Base-by-base conservation (phyloP, 768 basidiomycete species). In the Tephrocybe rancida region DNA sequence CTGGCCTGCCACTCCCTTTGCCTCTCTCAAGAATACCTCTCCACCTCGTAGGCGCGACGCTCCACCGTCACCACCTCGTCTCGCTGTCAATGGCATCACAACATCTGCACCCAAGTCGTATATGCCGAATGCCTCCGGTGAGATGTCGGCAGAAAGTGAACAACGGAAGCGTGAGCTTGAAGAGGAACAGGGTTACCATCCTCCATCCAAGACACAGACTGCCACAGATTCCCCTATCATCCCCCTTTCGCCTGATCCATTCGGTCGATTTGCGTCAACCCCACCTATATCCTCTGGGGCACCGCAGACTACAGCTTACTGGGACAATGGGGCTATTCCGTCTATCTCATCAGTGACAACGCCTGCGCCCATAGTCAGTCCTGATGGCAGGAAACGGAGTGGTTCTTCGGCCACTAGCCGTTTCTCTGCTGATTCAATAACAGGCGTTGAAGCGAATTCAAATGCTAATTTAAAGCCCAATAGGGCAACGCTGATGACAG, bases 221-320 rank as follows among this genome's bases (percentile, higher is more conserved):
- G 54, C 61, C 26, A 55, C 71, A 8, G 76, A 75, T 37, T 84
- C 85, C 1, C 86, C 88, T 19, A 63, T 86, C n/a, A 88, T 92
- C 50, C 91, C 91, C 34, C 73, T 91, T n/a, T 88, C 89, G 9
- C 88, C 90, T 7, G 90, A 92, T 70, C 90, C 90, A 24, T 92
- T 92, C 62, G 85, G 86, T 10, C 80, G 89, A 24, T 86, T 81
- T 61, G 76, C 89, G 27, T 90, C 88, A 2, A 60, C 73, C 16
- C 66, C 74, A 25, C 61, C 71, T 26, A 48, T 57, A 13, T 53
- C 60, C 22, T 56, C 51, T 18, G 49, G 56, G 38, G 35, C 61
- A 44, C 59, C 58, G 51, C 67, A 69, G 30, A 60, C 75, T 26
- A 65, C 70, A 29, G 63, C 73, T 3, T 75, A 79, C 52, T 81